Base-by-base conservation (phyloP, 345 rosid genomes). In the Populus davidiana region DNA sequence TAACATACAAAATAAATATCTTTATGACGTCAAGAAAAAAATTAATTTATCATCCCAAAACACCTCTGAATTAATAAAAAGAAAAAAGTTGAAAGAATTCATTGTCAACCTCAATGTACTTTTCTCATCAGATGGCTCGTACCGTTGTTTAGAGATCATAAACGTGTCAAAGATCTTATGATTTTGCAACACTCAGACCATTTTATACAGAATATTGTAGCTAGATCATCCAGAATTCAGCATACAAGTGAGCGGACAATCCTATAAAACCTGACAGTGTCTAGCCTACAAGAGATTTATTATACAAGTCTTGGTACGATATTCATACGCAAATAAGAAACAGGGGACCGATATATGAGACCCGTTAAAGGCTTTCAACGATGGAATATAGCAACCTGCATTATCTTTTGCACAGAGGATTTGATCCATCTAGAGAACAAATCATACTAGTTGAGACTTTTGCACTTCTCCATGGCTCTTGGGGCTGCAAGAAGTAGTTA, bases 391-490 rank as follows among this genome's bases (percentile, higher is more conserved):
- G 56, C 47, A 44, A 38, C 62, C 36, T 35, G n/a, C 5, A 72
- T 16, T 12, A 69, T 69, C 41, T 20, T 44, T 56, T 23, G 69
- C 62, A 8, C 14, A 1, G 65, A 68, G 18, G 49, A 66, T 74
- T 65, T 44, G 65, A 33, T 21, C 73, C 80, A 65, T 62, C 3
- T 1, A 44, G 59, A 2, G 31, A 38, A 27, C 29, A 47, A n/a
- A 59, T 35, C 79, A 63, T 2, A 71, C 66, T 87, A 88, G 80
- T 79, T 80, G 29, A 81, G 78, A 77, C 81, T 87, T 74, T 83
- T 87, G 83, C 91, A 79, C 76, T 91, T 91, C 87, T 89, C 94
- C 88, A 85, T 87, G 72, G 89, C 88, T 81, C 85, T 89, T 70
- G 94, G 94, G 62, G 94, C 94, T 91, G 89, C 78, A 63, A 72